Evolutionary conservation across 306 rosid genomes (phyloP).

Genomic region (Prunus armeniaca): DNA sequence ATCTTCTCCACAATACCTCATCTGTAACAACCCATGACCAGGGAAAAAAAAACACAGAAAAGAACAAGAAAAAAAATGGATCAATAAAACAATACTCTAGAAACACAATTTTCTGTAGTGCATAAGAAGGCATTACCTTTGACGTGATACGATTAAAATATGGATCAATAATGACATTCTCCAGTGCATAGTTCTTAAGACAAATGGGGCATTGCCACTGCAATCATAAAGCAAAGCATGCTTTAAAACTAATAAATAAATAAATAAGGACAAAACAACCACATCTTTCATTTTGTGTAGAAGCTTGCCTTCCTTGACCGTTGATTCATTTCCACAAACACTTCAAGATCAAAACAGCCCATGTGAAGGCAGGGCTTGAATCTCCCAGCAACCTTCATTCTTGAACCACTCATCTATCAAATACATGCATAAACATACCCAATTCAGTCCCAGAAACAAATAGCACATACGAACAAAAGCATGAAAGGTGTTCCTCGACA

Average conservation of each 20-base stretch:
- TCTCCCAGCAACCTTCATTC: slow-evolving; percentile 98
- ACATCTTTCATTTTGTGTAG: slow-evolving; percentile 6
- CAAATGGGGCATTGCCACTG: slow-evolving; percentile 99
- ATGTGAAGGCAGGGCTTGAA: slow-evolving; percentile 93
- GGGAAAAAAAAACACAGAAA: neutral
- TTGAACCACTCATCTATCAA: slow-evolving; percentile 93
- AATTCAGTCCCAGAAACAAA: slow-evolving; percentile 19
- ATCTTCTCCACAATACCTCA: slow-evolving; percentile 89
- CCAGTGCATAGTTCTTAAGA: slow-evolving; percentile 86
- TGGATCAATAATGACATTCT: slow-evolving; percentile 82
- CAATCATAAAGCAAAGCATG: slow-evolving; percentile 43
- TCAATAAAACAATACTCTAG: neutral
- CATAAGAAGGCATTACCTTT: slow-evolving; percentile 44
- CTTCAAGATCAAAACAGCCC: slow-evolving; percentile 98
- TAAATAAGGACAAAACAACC: neutral
- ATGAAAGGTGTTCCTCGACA: neutral
- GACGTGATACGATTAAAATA: slow-evolving; percentile 82
- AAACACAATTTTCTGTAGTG: neutral
- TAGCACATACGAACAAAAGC: neutral
- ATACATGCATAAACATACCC: slow-evolving; percentile 18
- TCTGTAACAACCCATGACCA: slow-evolving; percentile 42
- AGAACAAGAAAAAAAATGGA: neutral
- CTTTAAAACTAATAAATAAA: slow-evolving; percentile 11
- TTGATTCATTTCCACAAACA: slow-evolving; percentile 94
- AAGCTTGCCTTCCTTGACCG: slow-evolving; percentile 89